phyloP scores from a whole-genome alignment of 2,329 filamentous ascomycete genomes.

The Hymenoscyphus infarciens region DNA sequence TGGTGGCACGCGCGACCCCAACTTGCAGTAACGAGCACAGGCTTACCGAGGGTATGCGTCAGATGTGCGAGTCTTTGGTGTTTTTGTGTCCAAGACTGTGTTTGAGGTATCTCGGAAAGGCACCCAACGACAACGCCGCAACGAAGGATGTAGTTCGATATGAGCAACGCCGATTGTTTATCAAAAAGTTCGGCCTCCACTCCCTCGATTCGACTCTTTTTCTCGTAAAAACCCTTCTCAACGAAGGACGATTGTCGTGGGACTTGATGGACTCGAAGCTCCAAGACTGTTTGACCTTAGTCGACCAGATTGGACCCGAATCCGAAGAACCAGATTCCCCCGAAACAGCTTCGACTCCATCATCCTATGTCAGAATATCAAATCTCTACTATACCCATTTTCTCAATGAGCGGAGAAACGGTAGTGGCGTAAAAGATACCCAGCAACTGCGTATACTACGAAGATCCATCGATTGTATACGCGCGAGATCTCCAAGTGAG shows the following conservation, averaged over 20 bases:
- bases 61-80: conserved; percentile 53
- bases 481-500: conserved; percentile 50
- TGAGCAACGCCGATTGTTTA: conserved; percentile 52
- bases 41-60: conserved; percentile 27
- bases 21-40: conserved; percentile 10
- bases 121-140: conserved; percentile 47
- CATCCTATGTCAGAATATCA: conserved; percentile 63
- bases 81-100: conserved; percentile 58
- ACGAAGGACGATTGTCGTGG: conserved; percentile 48
- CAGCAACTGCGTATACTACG: conserved; percentile 54
- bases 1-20: conserved; percentile 38
- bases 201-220: conserved; percentile 59
- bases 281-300: conserved; percentile 51
- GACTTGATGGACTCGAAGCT: conserved; percentile 54
- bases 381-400: conserved; percentile 68
- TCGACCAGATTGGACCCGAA: conserved; percentile 47
- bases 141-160: conserved; percentile 59
- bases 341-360: conserved; percentile 35
- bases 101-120: conserved; percentile 58
- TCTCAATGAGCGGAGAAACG: conserved; percentile 46
- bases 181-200: conserved; percentile 48
- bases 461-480: conserved; percentile 61
- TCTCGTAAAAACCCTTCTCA: conserved; percentile 51
- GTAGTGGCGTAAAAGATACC: conserved; percentile 40
- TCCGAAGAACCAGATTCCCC: conserved; percentile 12